phyloP scores from a whole-genome alignment of 768 basidiomycete species.

The Leccinum variicolor region DNA sequence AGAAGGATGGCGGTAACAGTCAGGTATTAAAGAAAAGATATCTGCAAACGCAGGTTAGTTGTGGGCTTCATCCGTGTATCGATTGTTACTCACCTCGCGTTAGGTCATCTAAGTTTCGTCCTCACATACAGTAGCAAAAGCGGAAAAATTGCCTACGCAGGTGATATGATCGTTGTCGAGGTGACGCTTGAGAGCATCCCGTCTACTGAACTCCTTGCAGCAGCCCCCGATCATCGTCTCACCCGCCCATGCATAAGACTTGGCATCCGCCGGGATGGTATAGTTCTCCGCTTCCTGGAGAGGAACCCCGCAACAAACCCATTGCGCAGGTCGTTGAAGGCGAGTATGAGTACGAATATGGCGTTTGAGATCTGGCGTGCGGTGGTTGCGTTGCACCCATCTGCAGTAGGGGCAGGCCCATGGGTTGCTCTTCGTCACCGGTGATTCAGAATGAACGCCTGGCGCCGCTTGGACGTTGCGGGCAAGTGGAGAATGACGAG shows the following conservation, averaged over 20 bases:
- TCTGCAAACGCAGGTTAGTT: conserved; percentile 5
- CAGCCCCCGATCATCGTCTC: conserved; percentile 37
- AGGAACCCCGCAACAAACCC: conserved; percentile 38
- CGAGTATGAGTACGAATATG: conserved; percentile 54
- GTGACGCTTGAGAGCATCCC: conserved; percentile 40
- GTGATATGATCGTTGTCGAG: conserved; percentile 34
- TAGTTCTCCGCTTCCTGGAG: conserved; percentile 23
- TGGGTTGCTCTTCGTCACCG: conserved; percentile 30
- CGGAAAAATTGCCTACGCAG: conserved; percentile 32
- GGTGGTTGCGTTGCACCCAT: conserved; percentile 46
- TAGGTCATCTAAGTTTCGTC: conserved; percentile 18
- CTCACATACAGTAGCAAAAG: conserved; percentile 25
- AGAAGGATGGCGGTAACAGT: not conserved
- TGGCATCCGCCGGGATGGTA: conserved; percentile 18
- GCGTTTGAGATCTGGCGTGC: conserved; percentile 57
- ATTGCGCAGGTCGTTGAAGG: conserved; percentile 32
- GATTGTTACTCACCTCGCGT: conserved; percentile 3
- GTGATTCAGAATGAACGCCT: conserved; percentile 15
- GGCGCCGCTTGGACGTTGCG: conserved; percentile 44
- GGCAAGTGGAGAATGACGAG: conserved; percentile 35
- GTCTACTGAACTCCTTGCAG: conserved; percentile 35
- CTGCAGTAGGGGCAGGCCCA: conserved; percentile 46
- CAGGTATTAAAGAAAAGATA: not conserved
- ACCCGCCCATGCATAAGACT: conserved; percentile 27
- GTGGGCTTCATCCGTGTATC: not conserved